phyloP scores from a whole-genome alignment of 495 filamentous ascomycete genomes.

The Penicillium salamii region DNA sequence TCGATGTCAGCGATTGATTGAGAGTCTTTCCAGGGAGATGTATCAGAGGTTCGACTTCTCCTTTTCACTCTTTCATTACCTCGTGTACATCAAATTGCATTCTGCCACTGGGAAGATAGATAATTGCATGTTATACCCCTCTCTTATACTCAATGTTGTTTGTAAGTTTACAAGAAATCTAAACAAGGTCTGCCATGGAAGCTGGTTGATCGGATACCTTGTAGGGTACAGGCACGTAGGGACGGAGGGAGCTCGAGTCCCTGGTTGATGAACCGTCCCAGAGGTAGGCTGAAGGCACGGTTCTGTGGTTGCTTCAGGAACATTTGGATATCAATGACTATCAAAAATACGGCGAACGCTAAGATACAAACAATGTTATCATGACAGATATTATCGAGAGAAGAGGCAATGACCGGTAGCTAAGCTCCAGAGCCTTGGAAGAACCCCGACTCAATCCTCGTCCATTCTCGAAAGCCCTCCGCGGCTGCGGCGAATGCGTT shows the following conservation, averaged over 20 bases:
- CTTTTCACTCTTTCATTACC: not conserved
- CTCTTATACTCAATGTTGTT: too few relatives aligned
- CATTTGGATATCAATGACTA: conserved; percentile 3
- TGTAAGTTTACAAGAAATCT: too few relatives aligned
- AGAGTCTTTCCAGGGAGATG: not conserved
- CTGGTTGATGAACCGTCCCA: too few relatives aligned
- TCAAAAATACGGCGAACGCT: conserved; percentile 1
- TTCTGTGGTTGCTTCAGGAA: too few relatives aligned
- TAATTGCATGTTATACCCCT: conserved; percentile 31
- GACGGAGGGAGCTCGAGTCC: too few relatives aligned
- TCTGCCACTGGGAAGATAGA: conserved; percentile 17
- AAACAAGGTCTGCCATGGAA: too few relatives aligned
- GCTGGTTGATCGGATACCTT: too few relatives aligned
- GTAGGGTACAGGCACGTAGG: too few relatives aligned
- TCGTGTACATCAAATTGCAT: conserved; percentile 23
- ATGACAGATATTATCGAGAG: not conserved
- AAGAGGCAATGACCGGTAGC: not conserved
- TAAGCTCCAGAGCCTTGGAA: not conserved
- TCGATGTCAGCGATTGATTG: conserved; percentile 73
- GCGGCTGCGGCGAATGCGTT: conserved; percentile 39
- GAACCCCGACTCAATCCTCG: conserved; percentile 20
- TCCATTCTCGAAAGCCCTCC: conserved; percentile 39
- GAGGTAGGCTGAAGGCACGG: too few relatives aligned
- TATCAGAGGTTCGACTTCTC: conserved; percentile 4
- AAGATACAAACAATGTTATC: conserved; percentile 1